These are phyloP conservation scores for Alternaria novae-zelandiae DNA, from an alignment of 2,329 filamentous ascomycete species.

Conservation along the genomic window DNA sequence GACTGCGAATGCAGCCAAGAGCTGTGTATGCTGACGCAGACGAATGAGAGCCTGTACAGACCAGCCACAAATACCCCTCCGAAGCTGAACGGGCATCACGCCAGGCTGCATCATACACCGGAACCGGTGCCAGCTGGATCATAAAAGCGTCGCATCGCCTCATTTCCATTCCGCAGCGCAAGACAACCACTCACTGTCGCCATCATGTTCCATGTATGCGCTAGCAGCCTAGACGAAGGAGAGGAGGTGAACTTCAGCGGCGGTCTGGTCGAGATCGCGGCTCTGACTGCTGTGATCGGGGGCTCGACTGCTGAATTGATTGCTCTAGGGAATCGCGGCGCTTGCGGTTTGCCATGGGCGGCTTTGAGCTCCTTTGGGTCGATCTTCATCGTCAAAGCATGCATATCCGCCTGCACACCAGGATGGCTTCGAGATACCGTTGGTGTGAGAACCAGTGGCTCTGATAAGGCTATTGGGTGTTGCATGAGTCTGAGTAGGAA, in stretches of 20 bases:
- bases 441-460: not conserved
- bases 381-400: not conserved
- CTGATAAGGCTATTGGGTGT: not conserved
- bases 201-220: not conserved
- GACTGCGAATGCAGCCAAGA: not conserved
- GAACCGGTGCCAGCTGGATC: no score
- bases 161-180: no score
- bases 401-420: not conserved
- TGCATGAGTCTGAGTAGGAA: not conserved
- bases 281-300: not conserved
- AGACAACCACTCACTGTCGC: no score
- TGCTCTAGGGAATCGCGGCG: not conserved
- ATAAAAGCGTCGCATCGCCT: no score
- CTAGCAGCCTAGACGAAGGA: not conserved
- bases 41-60: no score
- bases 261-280: not conserved
- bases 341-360: not conserved
- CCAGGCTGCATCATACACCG: no score
- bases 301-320: not conserved
- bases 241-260: not conserved
- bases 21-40: not conserved
- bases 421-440: not conserved
- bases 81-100: no score
- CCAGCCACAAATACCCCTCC: no score
- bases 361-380: not conserved